These are phyloP conservation scores for Monosporascus ibericus DNA, from an alignment of 2,329 filamentous ascomycete species.

Conservation along the genomic window DNA sequence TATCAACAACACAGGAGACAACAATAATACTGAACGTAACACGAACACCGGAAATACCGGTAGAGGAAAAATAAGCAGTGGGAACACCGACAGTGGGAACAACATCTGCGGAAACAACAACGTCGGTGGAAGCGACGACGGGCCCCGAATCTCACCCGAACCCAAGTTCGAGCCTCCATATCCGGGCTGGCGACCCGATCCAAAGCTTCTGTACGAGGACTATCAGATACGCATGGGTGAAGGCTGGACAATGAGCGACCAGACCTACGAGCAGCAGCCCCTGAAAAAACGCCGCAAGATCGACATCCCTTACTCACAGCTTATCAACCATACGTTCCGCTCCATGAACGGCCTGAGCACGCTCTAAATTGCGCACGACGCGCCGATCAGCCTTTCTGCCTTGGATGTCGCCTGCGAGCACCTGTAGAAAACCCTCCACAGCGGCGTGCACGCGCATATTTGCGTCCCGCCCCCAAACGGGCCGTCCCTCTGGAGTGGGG, in stretches of 20 bases:
- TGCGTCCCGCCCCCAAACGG: conserved; percentile 14
- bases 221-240: conserved; percentile 15
- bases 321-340: conserved; percentile 7
- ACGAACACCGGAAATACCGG: too few species aligned
- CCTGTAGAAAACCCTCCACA: conserved; percentile 17
- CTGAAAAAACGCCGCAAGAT: conserved; percentile 12
- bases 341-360: conserved; percentile 14
- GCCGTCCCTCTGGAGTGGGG: conserved; percentile 17
- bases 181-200: background rate
- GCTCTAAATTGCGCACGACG: conserved; percentile 18
- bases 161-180: background rate
- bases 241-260: conserved; percentile 19
- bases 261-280: conserved; percentile 15
- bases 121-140: background rate
- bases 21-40: too few species aligned
- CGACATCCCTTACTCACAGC: conserved; percentile 16
- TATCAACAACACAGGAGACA: too few species aligned
- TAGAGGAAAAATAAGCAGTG: too few species aligned
- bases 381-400: conserved; percentile 12
- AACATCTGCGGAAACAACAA: too few species aligned
- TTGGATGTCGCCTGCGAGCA: conserved; percentile 17
- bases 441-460: conserved; percentile 1
- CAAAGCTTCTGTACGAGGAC: background rate
- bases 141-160: background rate
- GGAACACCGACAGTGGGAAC: too few species aligned